Base-by-base conservation (phyloP, 805 yeast species). In the Alloascoidea hylecoeti region DNA sequence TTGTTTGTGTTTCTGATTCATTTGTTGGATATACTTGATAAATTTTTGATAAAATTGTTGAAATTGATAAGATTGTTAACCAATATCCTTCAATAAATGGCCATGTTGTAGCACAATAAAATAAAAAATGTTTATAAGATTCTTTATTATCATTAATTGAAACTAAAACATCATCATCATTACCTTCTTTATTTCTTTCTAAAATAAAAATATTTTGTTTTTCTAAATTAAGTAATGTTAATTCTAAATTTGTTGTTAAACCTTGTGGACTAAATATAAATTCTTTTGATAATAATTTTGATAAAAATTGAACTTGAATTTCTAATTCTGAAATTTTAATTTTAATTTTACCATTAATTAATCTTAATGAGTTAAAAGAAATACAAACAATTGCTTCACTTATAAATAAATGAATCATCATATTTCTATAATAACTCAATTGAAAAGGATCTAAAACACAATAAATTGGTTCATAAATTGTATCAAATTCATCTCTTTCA, bases 351-450 rank as follows among this genome's bases (percentile, higher is more conserved):
- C n/a, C n/a, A 9, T 23, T n/a, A 9, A 9, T 23, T 23, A 9
- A n/a, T 23, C 30, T 9, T n/a, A 23, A 23, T 9, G 13, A 23
- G n/a, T 23, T 23, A 39, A 62, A 46, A 5, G 62, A 57, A 9
- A 67, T 59, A 17, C 70, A 57, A 3, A 63, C 63, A 39, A 73
- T 60, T 18, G 76, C 63, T 42, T 68, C 70, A 28, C 66, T 61
- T 23, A 72, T 67, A 41, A 73, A 63, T 49, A 72, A 50, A 50
- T 72, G 78, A 33, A 72, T 68, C 5, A 66, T 56, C 49, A 70
- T 68, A 51, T 73, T 73, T 44, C 77, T 70, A 54, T 72, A 73
- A 48, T 70, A 73, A 34, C 71, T 60, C 33, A 73, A 59, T 52
- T 70, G 77, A 53, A 74, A 67, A 6, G 72, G 56, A 44, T 70